These are phyloP conservation scores for Canavalia ensiformis DNA, from an alignment of 306 rosid species.

Conservation along the genomic window DNA sequence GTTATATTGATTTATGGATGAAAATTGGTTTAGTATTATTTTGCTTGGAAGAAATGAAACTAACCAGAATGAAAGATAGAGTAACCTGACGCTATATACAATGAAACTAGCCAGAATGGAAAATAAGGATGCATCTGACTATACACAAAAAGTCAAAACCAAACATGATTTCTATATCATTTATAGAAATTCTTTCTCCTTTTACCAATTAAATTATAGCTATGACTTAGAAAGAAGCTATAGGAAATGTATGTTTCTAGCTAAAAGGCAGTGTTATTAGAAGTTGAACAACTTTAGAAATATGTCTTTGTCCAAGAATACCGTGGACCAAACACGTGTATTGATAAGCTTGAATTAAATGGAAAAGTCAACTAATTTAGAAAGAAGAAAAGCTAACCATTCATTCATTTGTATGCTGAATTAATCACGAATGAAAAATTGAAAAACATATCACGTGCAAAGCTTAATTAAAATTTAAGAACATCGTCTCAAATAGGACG, in stretches of 20 bases:
- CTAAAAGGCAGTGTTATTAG: background rate
- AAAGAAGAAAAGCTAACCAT: slow-evolving; percentile 30
- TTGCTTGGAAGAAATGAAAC: background rate
- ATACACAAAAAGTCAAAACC: background rate
- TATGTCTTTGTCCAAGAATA: slow-evolving; percentile 16
- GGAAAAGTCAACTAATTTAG: slow-evolving; percentile 43
- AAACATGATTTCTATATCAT: slow-evolving; percentile 6
- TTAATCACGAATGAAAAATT: slow-evolving; percentile 8
- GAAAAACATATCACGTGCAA: slow-evolving; percentile 44
- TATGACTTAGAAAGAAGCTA: background rate
- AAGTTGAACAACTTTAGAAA: slow-evolving; percentile 37
- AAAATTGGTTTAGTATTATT: background rate
- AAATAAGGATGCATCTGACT: background rate
- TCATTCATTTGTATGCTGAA: background rate
- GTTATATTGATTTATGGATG: background rate
- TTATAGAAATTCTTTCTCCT: background rate
- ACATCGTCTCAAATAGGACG: background rate
- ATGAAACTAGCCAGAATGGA: background rate
- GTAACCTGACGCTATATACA: background rate
- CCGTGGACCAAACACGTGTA: slow-evolving; percentile 14
- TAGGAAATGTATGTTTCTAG: background rate
- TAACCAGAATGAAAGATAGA: background rate
- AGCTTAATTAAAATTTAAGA: slow-evolving; percentile 5
- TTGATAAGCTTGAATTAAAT: slow-evolving; percentile 27
- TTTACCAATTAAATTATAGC: slow-evolving; percentile 11